Percentiles rank a stretch among this genome's conserved stretches.
These are phyloP conservation scores for Paxillus ammoniavirescens DNA, from an alignment of 768 basidiomycete genomes.

Conservation along the genomic window DNA sequence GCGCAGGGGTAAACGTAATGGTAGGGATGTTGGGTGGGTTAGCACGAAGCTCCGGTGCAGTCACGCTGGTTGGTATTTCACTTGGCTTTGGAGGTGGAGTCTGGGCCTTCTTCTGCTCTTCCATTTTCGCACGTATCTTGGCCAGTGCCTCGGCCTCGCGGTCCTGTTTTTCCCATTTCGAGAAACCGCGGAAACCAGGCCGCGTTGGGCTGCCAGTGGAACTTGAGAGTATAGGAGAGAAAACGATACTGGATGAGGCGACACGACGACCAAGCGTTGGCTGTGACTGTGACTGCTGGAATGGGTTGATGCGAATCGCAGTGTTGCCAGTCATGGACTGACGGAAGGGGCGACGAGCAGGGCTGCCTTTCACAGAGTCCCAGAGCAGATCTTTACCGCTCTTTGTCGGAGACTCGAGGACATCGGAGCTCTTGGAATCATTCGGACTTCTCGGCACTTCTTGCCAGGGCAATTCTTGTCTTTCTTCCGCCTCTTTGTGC, in stretches of 20 bases:
- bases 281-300: conserved; percentile 33
- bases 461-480: conserved; percentile 67
- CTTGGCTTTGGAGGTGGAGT: conserved; percentile 33
- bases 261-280: conserved; percentile 45
- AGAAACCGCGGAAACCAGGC: conserved; percentile 46
- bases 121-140: conserved; percentile 57
- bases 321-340: conserved; percentile 46
- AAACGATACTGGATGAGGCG: conserved; percentile 33
- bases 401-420: conserved; percentile 35
- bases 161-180: conserved; percentile 88
- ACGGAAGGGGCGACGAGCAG: conserved; percentile 41
- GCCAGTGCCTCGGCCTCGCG: conserved; percentile 77
- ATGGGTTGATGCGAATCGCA: conserved; percentile 51
- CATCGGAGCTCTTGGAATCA: conserved; percentile 45
- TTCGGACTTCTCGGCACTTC: conserved; percentile 44
- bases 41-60: conserved; percentile 20
- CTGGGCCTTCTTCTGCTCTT: conserved; percentile 43
- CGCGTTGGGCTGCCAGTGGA: conserved; percentile 58
- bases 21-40: conserved; percentile 25
- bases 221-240: conserved; percentile 28
- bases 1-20: conserved; percentile 28
- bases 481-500: conserved; percentile 60
- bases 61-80: conserved; percentile 28
- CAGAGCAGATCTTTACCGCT: conserved; percentile 71
- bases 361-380: conserved; percentile 52